Evolutionary conservation across 805 yeast genomes (phyloP).

Genomic region (Nakazawaea ishiwadae): DNA sequence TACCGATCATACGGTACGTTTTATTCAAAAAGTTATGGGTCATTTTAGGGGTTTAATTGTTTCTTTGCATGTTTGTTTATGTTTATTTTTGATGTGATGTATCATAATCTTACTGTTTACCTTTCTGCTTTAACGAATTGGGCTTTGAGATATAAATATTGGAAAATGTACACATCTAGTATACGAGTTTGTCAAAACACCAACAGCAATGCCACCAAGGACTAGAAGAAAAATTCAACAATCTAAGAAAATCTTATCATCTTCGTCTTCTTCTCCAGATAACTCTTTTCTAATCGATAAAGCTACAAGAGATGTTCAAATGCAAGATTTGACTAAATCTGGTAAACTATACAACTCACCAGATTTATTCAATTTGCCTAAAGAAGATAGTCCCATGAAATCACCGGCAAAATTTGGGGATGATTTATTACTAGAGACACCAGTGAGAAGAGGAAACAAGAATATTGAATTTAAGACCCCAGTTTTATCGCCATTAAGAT

Average conservation of each 20-base stretch:
- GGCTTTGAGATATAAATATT: too few species aligned
- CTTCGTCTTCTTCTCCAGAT: background rate
- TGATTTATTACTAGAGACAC: background rate
- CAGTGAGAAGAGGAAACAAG: background rate
- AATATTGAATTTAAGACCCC: background rate
- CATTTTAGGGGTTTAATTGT: too few species aligned
- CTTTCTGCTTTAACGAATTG: too few species aligned
- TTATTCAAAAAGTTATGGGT: too few species aligned
- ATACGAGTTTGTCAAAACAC: too few species aligned
- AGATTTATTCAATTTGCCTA: too few species aligned
- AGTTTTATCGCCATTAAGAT: background rate
- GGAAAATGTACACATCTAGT: too few species aligned
- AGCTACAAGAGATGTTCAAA: background rate
- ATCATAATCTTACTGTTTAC: too few species aligned
- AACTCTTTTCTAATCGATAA: background rate
- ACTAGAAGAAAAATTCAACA: background rate
- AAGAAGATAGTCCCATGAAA: constrained; percentile 4
- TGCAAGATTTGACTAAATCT: background rate
- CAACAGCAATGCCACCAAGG: constrained; percentile 2
- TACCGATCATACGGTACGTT: too few species aligned
- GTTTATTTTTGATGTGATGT: too few species aligned
- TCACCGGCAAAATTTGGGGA: constrained; percentile 3
- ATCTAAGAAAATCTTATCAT: background rate
- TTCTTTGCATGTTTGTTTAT: too few species aligned
- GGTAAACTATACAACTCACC: background rate